phyloP scores from a whole-genome alignment of 345 rosid species.

The Xanthoceras sorbifolium region DNA sequence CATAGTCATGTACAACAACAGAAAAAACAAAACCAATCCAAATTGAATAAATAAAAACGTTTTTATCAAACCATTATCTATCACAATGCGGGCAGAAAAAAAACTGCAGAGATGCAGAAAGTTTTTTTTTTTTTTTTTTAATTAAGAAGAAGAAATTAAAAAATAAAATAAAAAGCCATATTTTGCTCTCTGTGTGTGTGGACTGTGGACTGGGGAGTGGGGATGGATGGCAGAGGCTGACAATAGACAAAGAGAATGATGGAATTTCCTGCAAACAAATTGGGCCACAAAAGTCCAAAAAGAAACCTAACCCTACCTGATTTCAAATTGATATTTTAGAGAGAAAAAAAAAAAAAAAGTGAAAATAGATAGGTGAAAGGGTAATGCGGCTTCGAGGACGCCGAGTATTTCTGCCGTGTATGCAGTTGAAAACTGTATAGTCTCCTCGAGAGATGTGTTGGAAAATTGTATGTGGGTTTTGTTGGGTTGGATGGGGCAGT shows the following conservation, averaged over 20 bases:
- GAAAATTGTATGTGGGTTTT: not conserved
- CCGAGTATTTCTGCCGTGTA: conserved; percentile 33
- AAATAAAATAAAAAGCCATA: not conserved
- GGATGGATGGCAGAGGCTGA: not conserved
- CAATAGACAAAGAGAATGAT: conserved; percentile 33
- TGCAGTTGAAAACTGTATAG: not conserved
- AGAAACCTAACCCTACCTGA: not conserved
- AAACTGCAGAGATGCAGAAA: conserved; percentile 3
- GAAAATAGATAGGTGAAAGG: not conserved
- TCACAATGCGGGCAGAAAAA: not conserved
- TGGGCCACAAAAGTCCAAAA: conserved; percentile 17
- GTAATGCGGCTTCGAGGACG: conserved; percentile 37
- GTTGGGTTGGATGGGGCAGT: conserved; percentile 11
- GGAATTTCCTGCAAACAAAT: conserved; percentile 31
- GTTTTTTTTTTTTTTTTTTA: not conserved
- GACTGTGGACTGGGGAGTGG: too few relatives aligned
- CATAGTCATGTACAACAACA: not conserved
- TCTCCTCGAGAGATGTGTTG: conserved; percentile 9
- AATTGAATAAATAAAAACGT: conserved; percentile 5
- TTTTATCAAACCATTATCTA: not conserved
- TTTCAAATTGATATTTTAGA: too few relatives aligned
- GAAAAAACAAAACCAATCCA: conserved; percentile 2
- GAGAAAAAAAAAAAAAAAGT: not conserved
- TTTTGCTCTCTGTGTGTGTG: not conserved
- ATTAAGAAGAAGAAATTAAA: not conserved